Evolutionary conservation across 2,329 filamentous ascomycete species (phyloP).

Genomic region (Xylariaceae sp.): DNA sequence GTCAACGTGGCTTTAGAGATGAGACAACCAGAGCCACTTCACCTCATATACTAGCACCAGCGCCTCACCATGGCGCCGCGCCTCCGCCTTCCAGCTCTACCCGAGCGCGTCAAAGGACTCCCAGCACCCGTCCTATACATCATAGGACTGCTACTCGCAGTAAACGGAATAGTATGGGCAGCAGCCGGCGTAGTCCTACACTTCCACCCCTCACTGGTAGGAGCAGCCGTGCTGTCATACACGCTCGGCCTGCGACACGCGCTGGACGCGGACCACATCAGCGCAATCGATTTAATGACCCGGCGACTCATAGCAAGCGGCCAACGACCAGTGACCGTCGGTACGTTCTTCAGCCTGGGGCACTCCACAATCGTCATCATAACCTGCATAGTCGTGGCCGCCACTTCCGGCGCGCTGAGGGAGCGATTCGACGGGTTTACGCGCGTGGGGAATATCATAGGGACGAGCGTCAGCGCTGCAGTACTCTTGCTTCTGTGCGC

Average conservation of each 20-base stretch:
- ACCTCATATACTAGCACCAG: no score
- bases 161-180: conserved; percentile 57
- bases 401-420: conserved; percentile 79
- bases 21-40: no score
- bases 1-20: no score
- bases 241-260: conserved; percentile 88
- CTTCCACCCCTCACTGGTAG: conserved; percentile 62
- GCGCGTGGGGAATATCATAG: conserved; percentile 81
- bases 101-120: conserved; percentile 26
- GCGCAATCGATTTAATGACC: conserved; percentile 92
- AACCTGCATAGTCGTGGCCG: conserved; percentile 88
- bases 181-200: conserved; percentile 51
- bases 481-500: conserved; percentile 80
- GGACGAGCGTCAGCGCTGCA: conserved; percentile 78
- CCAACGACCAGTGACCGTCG: conserved; percentile 84
- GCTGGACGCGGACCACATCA: conserved; percentile 90
- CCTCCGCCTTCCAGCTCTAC: conserved; percentile 3
- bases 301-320: conserved; percentile 81
- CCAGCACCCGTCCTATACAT: conserved; percentile 41
- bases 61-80: no score
- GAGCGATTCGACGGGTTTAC: conserved; percentile 78
- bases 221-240: conserved; percentile 81
- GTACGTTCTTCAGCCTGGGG: conserved; percentile 90
- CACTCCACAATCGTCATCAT: conserved; percentile 91
- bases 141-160: conserved; percentile 47